Conservation (phyloP, 2,329 filamentous ascomycete species). For the Trichophyton simii region DNA sequence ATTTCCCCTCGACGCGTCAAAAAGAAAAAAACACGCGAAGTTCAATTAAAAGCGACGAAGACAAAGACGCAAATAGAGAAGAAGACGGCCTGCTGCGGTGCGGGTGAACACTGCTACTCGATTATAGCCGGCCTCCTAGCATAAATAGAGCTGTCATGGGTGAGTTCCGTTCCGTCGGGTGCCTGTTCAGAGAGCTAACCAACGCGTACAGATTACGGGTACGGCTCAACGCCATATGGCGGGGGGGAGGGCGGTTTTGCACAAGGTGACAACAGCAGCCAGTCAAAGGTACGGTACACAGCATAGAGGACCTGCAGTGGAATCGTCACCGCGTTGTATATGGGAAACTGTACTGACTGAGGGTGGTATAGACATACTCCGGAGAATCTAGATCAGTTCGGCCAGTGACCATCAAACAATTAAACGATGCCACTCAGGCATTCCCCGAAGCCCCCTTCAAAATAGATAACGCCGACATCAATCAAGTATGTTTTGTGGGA, state of each 20-base stretch:
- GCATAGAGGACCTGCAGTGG: background rate
- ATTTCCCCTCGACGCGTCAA: slow-evolving; percentile 2
- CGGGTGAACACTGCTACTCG: background rate
- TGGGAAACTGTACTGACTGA: background rate
- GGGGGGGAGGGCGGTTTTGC: slow-evolving; percentile 49
- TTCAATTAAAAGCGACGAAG: background rate
- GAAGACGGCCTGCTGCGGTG: background rate
- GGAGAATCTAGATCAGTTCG: slow-evolving; percentile 49
- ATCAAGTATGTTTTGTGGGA: slow-evolving; percentile 72
- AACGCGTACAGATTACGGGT: slow-evolving; percentile 22
- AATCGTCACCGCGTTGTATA: background rate
- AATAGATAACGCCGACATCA: slow-evolving; percentile 64
- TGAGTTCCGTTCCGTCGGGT: background rate
- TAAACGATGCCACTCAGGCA: slow-evolving; percentile 67
- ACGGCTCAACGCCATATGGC: slow-evolving; percentile 42
- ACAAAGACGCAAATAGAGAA: background rate
- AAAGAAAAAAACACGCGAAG: background rate
- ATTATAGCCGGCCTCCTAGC: background rate
- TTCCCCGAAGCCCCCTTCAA: slow-evolving; percentile 66
- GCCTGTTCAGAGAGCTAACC: background rate
- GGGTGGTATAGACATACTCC: slow-evolving; percentile 50
- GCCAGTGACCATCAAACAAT: slow-evolving; percentile 90
- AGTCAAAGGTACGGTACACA: slow-evolving; percentile 36
- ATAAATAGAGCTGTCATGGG: slow-evolving; percentile 7
- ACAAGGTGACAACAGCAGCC: slow-evolving; percentile 39